Evolutionary conservation across 768 basidiomycete genomes (phyloP).

Genomic region (Mycena galericulata): DNA sequence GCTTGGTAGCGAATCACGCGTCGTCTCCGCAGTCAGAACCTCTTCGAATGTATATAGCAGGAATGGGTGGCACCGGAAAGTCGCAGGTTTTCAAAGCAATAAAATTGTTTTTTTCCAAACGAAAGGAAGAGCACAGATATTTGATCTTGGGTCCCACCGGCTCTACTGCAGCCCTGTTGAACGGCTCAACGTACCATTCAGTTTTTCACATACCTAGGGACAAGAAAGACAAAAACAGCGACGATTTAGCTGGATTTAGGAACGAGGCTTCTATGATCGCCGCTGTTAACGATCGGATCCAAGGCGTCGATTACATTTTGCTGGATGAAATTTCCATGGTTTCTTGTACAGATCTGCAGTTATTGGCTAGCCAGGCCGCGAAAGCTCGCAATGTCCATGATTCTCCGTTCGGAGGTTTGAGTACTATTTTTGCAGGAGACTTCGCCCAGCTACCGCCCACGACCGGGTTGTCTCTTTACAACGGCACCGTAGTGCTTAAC

Average conservation of each 20-base stretch:
- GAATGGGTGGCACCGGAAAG: conserved; percentile 50
- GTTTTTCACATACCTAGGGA: background rate
- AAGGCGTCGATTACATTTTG: no score
- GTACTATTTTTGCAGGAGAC: conserved; percentile 48
- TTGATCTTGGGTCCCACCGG: conserved; percentile 48
- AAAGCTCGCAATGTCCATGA: conserved; percentile 24
- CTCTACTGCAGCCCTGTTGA: conserved; percentile 43
- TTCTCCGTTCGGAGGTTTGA: conserved; percentile 43
- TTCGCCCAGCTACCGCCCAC: conserved; percentile 47
- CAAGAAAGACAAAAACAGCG: background rate
- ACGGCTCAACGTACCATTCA: conserved; percentile 46
- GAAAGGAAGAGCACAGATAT: conserved; percentile 38
- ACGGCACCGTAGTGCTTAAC: conserved; percentile 4
- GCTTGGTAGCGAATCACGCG: conserved; percentile 42
- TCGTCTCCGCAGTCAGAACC: conserved; percentile 11
- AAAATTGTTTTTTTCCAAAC: conserved; percentile 32
- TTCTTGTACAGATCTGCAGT: conserved; percentile 37
- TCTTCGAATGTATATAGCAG: conserved; percentile 46
- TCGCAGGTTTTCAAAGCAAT: conserved; percentile 43
- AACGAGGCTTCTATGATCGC: background rate
- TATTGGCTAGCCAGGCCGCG: conserved; percentile 37
- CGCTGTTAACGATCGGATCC: background rate
- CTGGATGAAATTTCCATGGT: conserved; percentile 52
- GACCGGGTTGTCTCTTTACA: conserved; percentile 37
- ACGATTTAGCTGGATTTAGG: background rate